Evolutionary conservation across 78 protist genomes (phyloP).

Genomic region (Emiliania huxleyi): DNA sequence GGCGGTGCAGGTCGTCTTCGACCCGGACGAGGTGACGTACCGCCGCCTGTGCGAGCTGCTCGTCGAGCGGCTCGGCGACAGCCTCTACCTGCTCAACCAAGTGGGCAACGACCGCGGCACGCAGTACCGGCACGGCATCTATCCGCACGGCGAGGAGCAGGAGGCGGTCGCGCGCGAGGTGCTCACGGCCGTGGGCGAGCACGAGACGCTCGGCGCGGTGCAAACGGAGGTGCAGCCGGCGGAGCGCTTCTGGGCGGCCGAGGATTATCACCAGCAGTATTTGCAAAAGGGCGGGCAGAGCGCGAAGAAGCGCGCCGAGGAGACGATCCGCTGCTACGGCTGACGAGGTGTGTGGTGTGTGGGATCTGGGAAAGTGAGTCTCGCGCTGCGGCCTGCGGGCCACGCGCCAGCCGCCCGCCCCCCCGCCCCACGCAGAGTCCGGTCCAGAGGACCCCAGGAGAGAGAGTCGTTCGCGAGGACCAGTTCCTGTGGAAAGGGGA

Average conservation of each 20-base stretch:
- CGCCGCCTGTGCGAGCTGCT: not conserved
- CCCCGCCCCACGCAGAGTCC: too few species aligned
- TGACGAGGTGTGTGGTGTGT: too few species aligned
- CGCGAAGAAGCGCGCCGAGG: not conserved
- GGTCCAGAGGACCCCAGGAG: too few species aligned
- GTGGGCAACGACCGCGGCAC: not conserved
- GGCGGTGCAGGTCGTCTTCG: conserved; percentile 9
- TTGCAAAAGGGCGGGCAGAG: not conserved
- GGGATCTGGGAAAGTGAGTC: too few species aligned
- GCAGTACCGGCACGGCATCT: not conserved
- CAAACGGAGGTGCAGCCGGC: too few species aligned
- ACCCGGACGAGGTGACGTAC: conserved; percentile 3
- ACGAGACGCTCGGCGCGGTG: too few species aligned
- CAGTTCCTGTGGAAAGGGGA: too few species aligned
- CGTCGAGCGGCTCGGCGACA: not conserved
- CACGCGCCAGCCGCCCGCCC: too few species aligned
- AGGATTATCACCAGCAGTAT: not conserved
- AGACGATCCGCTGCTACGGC: not conserved
- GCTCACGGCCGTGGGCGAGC: too few species aligned
- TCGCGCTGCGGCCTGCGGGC: too few species aligned
- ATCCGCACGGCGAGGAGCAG: not conserved
- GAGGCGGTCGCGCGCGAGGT: too few species aligned
- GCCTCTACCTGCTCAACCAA: not conserved
- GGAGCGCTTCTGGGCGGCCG: not conserved
- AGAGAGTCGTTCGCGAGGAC: too few species aligned